phyloP scores from a whole-genome alignment of 202 grass and related monocot species.

The Musa balbisiana region DNA sequence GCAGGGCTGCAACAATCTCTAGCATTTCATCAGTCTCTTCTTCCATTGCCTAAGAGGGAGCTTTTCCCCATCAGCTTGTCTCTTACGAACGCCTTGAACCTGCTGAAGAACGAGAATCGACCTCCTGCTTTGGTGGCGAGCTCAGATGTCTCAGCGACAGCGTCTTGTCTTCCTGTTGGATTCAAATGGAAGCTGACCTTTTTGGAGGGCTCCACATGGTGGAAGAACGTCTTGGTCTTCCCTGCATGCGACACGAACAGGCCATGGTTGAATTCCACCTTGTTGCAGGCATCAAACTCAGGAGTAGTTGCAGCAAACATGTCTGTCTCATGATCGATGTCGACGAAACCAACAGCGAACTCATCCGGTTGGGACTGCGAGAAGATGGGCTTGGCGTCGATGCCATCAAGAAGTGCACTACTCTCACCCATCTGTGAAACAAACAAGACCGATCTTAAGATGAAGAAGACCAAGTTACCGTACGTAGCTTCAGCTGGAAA shows the following conservation, averaged over 20 bases:
- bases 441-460: too few species aligned
- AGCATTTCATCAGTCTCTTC: neutral
- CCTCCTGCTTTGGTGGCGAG: neutral
- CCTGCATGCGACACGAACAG: neutral
- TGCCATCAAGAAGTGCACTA: too few species aligned
- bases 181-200: conserved; percentile 13
- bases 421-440: too few species aligned
- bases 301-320: too few species aligned
- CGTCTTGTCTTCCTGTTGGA: neutral
- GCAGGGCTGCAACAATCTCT: neutral
- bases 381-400: neutral
- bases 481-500: neutral
- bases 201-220: conserved; percentile 7
- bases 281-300: neutral
- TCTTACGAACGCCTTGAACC: neutral
- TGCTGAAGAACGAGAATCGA: conserved; percentile 5
- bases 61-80: neutral
- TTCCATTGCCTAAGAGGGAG: neutral
- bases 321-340: neutral
- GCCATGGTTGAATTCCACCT: neutral
- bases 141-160: neutral
- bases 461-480: too few species aligned
- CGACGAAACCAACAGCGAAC: neutral
- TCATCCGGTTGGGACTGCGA: neutral
- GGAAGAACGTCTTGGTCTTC: conserved; percentile 3